phyloP scores from a whole-genome alignment of 306 rosid species.

The Spatholobus suberectus region DNA sequence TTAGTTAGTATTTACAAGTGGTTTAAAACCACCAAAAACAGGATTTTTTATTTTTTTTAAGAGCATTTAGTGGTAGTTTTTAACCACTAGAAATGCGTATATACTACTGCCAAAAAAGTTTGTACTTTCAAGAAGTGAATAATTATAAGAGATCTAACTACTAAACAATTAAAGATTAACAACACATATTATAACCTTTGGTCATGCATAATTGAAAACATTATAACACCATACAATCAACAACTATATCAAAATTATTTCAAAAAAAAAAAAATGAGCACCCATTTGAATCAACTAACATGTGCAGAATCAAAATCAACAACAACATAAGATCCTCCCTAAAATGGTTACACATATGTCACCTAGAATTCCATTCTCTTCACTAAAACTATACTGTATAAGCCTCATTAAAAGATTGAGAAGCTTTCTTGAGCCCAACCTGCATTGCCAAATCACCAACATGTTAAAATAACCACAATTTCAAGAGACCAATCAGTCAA shows the following conservation, averaged over 20 bases:
- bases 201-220: too few relatives aligned
- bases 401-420: slow-evolving; percentile 88
- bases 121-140: too few relatives aligned
- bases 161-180: too few relatives aligned
- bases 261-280: not conserved
- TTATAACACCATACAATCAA: not conserved
- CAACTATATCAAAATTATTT: not conserved
- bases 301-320: slow-evolving; percentile 94
- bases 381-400: slow-evolving; percentile 84
- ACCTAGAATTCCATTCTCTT: slow-evolving; percentile 94
- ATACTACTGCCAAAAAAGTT: too few relatives aligned
- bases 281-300: slow-evolving; percentile 54
- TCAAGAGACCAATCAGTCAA: not conserved
- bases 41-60: too few relatives aligned
- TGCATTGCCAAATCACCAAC: slow-evolving; percentile 37
- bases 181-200: too few relatives aligned
- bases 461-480: not conserved
- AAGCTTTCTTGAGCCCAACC: slow-evolving; percentile 98
- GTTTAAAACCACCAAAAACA: too few relatives aligned
- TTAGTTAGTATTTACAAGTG: too few relatives aligned
- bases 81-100: too few relatives aligned
- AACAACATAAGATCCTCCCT: slow-evolving; percentile 92
- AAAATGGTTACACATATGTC: slow-evolving; percentile 88
- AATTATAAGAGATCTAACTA: too few relatives aligned
- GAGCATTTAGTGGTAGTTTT: too few relatives aligned